These are phyloP conservation scores for Tetrapyrgos nigripes DNA, from an alignment of 1,284 basidiomycete genomes.

Conservation along the genomic window DNA sequence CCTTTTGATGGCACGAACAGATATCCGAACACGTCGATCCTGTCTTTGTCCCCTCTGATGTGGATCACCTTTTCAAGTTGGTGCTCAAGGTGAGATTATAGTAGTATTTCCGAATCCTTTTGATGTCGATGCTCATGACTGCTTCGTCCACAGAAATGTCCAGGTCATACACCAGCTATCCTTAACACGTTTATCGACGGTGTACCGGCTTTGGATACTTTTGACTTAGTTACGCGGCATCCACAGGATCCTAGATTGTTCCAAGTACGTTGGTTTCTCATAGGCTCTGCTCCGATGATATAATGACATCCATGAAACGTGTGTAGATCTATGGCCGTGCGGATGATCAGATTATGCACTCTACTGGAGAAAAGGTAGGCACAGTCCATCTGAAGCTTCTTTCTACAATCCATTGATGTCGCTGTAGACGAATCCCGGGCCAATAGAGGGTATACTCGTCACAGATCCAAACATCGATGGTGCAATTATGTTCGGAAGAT, in stretches of 20 bases:
- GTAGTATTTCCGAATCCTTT: background rate
- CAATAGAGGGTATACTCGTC: constrained; percentile 3
- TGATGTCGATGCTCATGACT: too few species aligned
- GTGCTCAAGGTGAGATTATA: constrained; percentile 11
- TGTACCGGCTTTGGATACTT: background rate
- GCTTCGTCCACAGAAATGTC: background rate
- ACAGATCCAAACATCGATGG: constrained; percentile 28
- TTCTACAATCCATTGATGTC: background rate
- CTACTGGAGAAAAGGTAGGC: constrained; percentile 47
- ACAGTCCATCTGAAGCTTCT: constrained; percentile 29
- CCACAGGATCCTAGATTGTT: constrained; percentile 42
- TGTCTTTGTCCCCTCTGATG: constrained; percentile 10
- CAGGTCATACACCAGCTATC: constrained; percentile 4
- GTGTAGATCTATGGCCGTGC: constrained; percentile 50
- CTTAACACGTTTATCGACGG: constrained; percentile 23
- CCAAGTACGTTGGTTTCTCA: background rate
- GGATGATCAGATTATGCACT: constrained; percentile 41
- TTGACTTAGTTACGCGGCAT: constrained; percentile 2
- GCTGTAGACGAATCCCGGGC: background rate
- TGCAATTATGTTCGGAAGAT: constrained; percentile 38
- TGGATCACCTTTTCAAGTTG: constrained; percentile 10
- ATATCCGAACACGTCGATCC: constrained; percentile 14
- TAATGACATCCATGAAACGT: background rate
- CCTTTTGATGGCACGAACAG: constrained; percentile 1
- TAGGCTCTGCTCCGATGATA: background rate